Base-by-base conservation (phyloP, 1,284 basidiomycete genomes). In the Mycosarcoma mackinlayi region DNA sequence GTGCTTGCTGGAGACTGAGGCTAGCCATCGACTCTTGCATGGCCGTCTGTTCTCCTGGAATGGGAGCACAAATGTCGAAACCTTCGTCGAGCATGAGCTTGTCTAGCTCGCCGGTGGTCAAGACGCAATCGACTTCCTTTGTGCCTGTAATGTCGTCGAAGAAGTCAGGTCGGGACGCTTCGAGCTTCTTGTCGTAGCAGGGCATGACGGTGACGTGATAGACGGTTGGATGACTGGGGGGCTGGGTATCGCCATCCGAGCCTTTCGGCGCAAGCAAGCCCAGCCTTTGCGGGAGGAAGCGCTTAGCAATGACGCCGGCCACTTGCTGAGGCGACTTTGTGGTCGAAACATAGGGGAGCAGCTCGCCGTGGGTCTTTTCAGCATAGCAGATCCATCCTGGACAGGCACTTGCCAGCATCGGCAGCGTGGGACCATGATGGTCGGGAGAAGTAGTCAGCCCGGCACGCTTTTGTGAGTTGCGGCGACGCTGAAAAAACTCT, bases 381-480 rank as follows among this genome's bases (percentile, higher is more conserved):
- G 94, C 95, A 80, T 98, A 98, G 83, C 95, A 98, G 55, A 98
- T 91, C 96, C 96, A 98, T 23, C 96, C 96, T 0, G 96, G 96
- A 84, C 96, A 98, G 11, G 95, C 93, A 72, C 92, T 94, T 3
- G 94, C 90, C 19, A 99, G 86, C 89, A 98, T 93, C 0, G 96
- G 95, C 28, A 97, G 83, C 46, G 46, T 44, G 3, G 60, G 37
- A 1, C 3, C 37, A 1, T 52, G 39, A 1, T 7, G 9, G 14
- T 11, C 21, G 41, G 13, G 27, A 21, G 37, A 24, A 9, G 14
- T 27, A 23, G 14, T 24, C 8, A 19, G 18, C 30, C 44, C 59
- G 18, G 45, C 40, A 25, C 42, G 46, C 18, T 54, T 56, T 6
- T 39, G 41, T 2, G 73, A 47, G 13, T 58, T 54, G 25, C 41